phyloP scores from a whole-genome alignment of 192 early-diverging fungal species.

The Dissophora ornata region DNA sequence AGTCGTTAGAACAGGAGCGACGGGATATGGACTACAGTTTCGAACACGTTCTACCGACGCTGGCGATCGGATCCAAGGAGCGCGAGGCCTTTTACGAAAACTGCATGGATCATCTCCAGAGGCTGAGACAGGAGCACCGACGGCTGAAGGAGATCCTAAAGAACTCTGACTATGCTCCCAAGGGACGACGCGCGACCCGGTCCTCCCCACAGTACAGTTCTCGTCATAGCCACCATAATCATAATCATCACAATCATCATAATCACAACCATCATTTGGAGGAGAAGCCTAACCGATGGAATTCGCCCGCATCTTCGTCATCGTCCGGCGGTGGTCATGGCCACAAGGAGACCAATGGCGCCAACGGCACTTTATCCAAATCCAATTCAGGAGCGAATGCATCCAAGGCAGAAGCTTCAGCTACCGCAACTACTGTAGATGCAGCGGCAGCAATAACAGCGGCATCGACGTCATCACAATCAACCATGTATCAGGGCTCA shows the following conservation, averaged over 20 bases:
- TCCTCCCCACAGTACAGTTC: conserved; percentile 33
- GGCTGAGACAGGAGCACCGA: conserved; percentile 39
- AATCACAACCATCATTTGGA: conserved; percentile 16
- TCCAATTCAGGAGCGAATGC: background rate
- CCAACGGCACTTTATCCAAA: background rate
- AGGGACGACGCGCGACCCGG: conserved; percentile 44
- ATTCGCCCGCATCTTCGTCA: conserved; percentile 18
- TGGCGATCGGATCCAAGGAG: conserved; percentile 53
- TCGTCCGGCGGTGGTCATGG: background rate
- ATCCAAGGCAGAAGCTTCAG: background rate
- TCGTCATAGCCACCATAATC: conserved; percentile 8
- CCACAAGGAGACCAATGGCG: conserved; percentile 2
- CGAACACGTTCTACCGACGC: conserved; percentile 34
- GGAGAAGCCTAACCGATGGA: conserved; percentile 21
- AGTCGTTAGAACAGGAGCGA: conserved; percentile 28
- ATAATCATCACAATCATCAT: conserved; percentile 7
- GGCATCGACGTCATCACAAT: background rate
- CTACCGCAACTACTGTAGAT: too few relatives aligned
- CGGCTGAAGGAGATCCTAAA: conserved; percentile 46
- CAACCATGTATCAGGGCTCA: conserved; percentile 10
- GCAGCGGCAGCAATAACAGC: background rate
- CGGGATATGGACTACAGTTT: conserved; percentile 28
- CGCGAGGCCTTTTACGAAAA: conserved; percentile 49
- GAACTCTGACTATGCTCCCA: conserved; percentile 29
- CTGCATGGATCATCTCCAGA: conserved; percentile 50